A percentile compares a stretch with the other conserved stretches of the same genome.
phyloP scores from a whole-genome alignment of 2,329 filamentous ascomycete species.

The Seiridium cupressi region DNA sequence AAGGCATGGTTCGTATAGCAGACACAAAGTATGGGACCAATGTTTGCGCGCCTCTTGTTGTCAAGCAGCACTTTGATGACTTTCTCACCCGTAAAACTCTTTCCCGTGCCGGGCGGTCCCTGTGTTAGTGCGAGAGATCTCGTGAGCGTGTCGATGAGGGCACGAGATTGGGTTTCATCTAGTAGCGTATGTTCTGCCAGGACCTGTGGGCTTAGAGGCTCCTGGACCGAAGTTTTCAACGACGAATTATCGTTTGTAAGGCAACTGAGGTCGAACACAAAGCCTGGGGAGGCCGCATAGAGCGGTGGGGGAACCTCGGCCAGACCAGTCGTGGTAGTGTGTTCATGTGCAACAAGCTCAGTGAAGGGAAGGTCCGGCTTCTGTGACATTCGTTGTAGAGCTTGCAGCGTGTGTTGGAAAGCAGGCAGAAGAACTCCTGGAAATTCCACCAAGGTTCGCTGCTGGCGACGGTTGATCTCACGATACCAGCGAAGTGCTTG shows the following conservation, averaged over 20 bases:
- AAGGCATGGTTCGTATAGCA: conserved; percentile 52
- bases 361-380: conserved; percentile 45
- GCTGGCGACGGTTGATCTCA: conserved; percentile 9
- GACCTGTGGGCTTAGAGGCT: conserved; percentile 9
- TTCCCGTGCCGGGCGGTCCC: conserved; percentile 70
- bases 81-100: conserved; percentile 58
- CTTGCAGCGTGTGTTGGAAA: conserved; percentile 55
- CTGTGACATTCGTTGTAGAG: conserved; percentile 51
- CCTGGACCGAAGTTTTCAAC: too few relatives aligned
- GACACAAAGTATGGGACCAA: conserved; percentile 51
- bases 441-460: conserved; percentile 54
- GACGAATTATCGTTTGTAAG: too few relatives aligned
- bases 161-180: conserved; percentile 49
- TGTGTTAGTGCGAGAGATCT: conserved; percentile 61
- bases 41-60: conserved; percentile 32
- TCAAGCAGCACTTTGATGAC: conserved; percentile 55
- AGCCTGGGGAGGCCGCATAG: too few relatives aligned
- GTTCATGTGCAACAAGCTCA: conserved; percentile 34
- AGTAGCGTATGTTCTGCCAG: conserved; percentile 40
- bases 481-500: conserved; percentile 30
- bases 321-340: too few relatives aligned
- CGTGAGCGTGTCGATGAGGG: conserved; percentile 51
- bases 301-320: too few relatives aligned
- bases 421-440: conserved; percentile 57
- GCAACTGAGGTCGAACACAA: too few relatives aligned